Evolutionary conservation across 1,284 basidiomycete genomes (phyloP).

Genomic region (Inonotus obliquus): DNA sequence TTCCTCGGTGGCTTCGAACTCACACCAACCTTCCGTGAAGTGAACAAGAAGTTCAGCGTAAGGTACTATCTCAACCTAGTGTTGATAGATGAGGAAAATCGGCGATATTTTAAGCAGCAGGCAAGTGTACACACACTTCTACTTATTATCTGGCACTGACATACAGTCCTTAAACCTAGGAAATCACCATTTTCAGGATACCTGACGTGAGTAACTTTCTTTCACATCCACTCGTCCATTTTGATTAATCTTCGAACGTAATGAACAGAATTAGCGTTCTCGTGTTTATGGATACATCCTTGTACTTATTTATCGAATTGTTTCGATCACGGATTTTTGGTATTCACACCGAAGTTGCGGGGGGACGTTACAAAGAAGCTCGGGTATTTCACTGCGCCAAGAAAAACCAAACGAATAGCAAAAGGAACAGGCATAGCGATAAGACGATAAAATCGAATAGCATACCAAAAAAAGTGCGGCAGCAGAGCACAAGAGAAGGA

Average conservation of each 20-base stretch:
- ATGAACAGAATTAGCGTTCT: conserved; percentile 11
- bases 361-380: not conserved
- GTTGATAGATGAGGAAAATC: conserved; percentile 96
- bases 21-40: conserved; percentile 97
- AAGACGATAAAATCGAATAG: not conserved
- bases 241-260: conserved; percentile 51
- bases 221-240: conserved; percentile 1
- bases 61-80: conserved; percentile 97
- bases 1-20: conserved; percentile 98
- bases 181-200: conserved; percentile 37
- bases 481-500: not conserved
- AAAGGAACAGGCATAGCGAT: not conserved
- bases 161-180: conserved; percentile 20
- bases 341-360: not conserved
- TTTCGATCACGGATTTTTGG: not conserved
- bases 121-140: conserved; percentile 30
- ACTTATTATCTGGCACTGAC: not conserved
- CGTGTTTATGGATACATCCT: conserved; percentile 1
- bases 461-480: not conserved
- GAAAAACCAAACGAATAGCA: not conserved
- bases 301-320: conserved; percentile 9
- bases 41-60: conserved; percentile 98
- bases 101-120: conserved; percentile 92
- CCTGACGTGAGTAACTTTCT: conserved; percentile 28
- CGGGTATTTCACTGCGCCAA: not conserved